Percentiles rank a stretch among this genome's conserved stretches.
Conservation (phyloP, 176 grass and related monocot genomes). For the Neostapfia colusana region DNA sequence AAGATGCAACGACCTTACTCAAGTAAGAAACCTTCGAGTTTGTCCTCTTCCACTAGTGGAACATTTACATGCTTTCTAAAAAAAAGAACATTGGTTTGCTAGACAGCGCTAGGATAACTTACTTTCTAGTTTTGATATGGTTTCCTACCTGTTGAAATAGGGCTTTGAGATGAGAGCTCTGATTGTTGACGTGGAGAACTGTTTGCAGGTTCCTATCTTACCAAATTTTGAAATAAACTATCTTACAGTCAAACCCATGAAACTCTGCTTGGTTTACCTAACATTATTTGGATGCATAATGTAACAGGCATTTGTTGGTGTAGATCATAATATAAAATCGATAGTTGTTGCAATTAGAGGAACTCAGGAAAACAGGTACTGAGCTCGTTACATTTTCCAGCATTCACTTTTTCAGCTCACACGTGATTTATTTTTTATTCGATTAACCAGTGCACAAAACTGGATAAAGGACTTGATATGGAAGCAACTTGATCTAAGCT, state of each 20-base stretch:
- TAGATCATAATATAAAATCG: constrained; percentile 73
- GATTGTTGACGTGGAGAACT: constrained; percentile 84
- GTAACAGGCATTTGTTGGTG: constrained; percentile 43
- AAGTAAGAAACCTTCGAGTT: constrained; percentile 51
- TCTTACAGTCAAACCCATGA: constrained; percentile 6
- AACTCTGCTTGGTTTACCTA: not conserved
- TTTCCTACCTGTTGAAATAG: constrained; percentile 46
- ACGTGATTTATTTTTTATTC: constrained; percentile 15
- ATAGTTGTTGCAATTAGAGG: constrained; percentile 83
- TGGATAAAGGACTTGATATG: constrained; percentile 86
- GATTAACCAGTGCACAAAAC: constrained; percentile 67
- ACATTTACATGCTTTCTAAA: not conserved
- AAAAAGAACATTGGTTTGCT: not conserved
- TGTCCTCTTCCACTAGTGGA: constrained; percentile 2
- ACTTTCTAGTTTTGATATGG: constrained; percentile 26
- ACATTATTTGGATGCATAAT: not conserved
- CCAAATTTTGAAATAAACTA: constrained; percentile 19
- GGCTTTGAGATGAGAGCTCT: constrained; percentile 88
- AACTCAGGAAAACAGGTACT: constrained; percentile 96
- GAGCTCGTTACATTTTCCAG: not conserved
- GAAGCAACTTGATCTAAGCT: constrained; percentile 92
- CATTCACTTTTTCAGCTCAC: not conserved
- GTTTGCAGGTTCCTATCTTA: constrained; percentile 74
- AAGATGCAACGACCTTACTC: constrained; percentile 81
- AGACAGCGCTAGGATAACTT: not conserved